phyloP scores from a whole-genome alignment of 495 filamentous ascomycete genomes.

The Trichoderma gamsii region DNA sequence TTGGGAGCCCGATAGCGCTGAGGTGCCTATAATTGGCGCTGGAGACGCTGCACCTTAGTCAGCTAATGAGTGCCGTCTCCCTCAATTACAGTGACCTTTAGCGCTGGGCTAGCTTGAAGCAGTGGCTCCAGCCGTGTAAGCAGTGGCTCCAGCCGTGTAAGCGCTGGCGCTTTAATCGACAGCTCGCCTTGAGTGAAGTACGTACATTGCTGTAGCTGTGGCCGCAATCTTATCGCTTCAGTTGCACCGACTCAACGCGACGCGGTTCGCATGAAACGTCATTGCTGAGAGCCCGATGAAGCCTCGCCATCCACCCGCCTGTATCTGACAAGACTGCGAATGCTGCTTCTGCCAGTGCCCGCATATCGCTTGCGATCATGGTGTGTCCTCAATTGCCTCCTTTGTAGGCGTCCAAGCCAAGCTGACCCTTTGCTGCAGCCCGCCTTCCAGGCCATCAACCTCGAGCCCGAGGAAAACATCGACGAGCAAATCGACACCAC shows the following conservation, averaged over 20 bases:
- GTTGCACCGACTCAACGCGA: not conserved
- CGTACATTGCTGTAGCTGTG: not conserved
- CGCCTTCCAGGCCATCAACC: conserved; percentile 76
- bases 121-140: not conserved
- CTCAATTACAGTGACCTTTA: not conserved
- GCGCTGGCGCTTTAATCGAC: too few species aligned
- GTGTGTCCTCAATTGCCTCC: not conserved
- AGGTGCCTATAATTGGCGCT: not conserved
- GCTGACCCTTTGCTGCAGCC: conserved; percentile 33
- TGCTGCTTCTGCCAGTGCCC: not conserved
- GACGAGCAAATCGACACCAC: conserved; percentile 93
- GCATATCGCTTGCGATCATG: conserved; percentile 8
- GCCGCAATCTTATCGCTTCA: not conserved
- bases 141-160: not conserved
- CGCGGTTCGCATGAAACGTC: not conserved
- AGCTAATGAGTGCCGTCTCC: not conserved
- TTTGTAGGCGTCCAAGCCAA: not conserved
- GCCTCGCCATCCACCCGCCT: not conserved
- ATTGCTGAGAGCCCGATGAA: not conserved
- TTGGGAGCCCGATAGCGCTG: not conserved
- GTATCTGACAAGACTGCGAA: not conserved
- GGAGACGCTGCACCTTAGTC: not conserved
- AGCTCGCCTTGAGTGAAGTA: not conserved
- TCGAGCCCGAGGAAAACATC: conserved; percentile 82
- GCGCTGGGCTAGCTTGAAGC: not conserved